Evolutionary conservation across 352 stramenopile genomes (phyloP).

Genomic region (Achlya hypogyna): DNA sequence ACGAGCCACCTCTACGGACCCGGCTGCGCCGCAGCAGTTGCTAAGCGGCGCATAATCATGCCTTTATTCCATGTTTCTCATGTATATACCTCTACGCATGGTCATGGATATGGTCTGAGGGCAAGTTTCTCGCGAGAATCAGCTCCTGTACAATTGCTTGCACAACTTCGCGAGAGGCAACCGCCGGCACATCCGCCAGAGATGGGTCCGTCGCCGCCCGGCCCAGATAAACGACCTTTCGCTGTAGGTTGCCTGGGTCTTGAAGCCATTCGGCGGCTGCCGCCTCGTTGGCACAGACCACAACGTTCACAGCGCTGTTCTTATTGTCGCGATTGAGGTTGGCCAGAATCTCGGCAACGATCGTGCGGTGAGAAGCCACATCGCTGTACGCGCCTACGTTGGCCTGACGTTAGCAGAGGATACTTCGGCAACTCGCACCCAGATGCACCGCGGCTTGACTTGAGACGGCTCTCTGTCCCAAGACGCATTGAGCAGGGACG

Average conservation of each 20-base stretch:
- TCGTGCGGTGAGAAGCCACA: not conserved
- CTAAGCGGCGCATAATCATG: not conserved
- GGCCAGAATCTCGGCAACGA: not conserved
- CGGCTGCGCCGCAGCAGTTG: not conserved
- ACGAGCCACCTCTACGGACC: not conserved
- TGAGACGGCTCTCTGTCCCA: not conserved
- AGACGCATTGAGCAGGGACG: not conserved
- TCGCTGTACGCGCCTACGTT: not conserved
- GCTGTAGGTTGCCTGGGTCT: not conserved
- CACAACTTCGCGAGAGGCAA: no score
- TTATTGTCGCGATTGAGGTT: not conserved
- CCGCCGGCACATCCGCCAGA: not conserved
- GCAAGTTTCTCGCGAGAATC: no score
- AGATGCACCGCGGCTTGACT: not conserved
- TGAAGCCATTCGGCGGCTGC: not conserved
- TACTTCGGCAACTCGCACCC: not conserved
- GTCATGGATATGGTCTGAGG: not conserved
- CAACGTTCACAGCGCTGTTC: not conserved
- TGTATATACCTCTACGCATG: not conserved
- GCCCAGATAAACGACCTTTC: not conserved
- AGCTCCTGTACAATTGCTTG: no score
- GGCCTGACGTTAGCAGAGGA: not conserved
- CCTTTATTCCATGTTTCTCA: not conserved
- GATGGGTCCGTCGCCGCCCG: not conserved
- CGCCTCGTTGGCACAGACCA: not conserved